Evolutionary conservation across 2,329 filamentous ascomycete genomes (phyloP).

Genomic region (Clarireedia paspali): DNA sequence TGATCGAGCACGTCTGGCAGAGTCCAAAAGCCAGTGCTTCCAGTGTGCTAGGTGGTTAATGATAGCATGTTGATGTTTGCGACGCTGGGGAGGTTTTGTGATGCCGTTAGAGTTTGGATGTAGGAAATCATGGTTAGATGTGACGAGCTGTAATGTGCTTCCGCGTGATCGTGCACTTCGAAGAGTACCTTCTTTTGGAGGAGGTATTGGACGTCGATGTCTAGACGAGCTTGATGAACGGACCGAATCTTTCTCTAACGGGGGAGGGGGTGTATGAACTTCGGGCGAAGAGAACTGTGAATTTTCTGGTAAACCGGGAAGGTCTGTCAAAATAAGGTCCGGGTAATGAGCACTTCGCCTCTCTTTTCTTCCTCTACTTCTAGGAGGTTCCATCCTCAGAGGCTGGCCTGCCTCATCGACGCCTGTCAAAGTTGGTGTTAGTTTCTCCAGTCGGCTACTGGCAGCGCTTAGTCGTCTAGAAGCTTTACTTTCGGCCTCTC

Average conservation of each 20-base stretch:
- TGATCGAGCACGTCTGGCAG: conserved; percentile 53
- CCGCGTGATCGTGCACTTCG: conserved; percentile 66
- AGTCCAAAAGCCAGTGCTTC: conserved; percentile 67
- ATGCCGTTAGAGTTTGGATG: conserved; percentile 36
- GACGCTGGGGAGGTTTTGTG: conserved; percentile 32
- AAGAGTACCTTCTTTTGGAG: conserved; percentile 73
- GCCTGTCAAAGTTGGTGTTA: conserved; percentile 69
- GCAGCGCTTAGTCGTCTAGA: conserved; percentile 79
- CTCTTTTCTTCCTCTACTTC: conserved; percentile 68
- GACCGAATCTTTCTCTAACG: conserved; percentile 71
- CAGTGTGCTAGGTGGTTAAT: conserved; percentile 59
- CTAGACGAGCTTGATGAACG: conserved; percentile 71
- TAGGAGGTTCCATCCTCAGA: conserved; percentile 43
- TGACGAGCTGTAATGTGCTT: conserved; percentile 80
- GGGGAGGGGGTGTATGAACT: conserved; percentile 50
- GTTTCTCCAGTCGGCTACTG: conserved; percentile 75
- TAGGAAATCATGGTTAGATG: conserved; percentile 55
- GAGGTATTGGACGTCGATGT: conserved; percentile 67
- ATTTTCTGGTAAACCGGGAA: conserved; percentile 68
- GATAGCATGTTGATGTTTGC: conserved; percentile 54
- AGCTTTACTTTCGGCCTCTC: conserved; percentile 72
- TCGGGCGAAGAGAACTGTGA: conserved; percentile 27
- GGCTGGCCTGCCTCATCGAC: conserved; percentile 67
- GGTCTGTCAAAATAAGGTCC: conserved; percentile 61
- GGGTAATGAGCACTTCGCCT: conserved; percentile 61